Evolutionary conservation across 2,329 filamentous ascomycete genomes (phyloP), one percentile per base, ranked within the genome.

Genomic region (Rosellinia necatrix): DNA sequence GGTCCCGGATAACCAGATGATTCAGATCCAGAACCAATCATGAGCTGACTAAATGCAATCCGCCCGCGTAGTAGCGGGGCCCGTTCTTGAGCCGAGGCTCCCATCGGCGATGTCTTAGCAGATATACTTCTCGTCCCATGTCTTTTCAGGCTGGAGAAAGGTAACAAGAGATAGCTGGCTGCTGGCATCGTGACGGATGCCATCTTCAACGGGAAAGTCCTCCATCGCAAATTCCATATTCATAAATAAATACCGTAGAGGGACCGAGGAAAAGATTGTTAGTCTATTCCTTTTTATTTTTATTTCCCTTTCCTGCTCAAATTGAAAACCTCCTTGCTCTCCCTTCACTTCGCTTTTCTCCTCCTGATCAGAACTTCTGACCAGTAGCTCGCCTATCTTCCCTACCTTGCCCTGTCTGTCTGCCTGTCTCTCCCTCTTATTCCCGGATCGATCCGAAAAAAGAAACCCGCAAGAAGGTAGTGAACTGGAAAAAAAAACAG

Each of bases 71-170:
- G 30, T 35, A 42, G 46, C 9, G 10, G 25, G 41, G 10, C 13
- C 17, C 42, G 13, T 19, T 24, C 27, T 37, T 37, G 17, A 59
- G 53, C 57, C 57, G 53, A 56, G 57, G 57, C 53, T 53, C 40
- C n/a, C n/a, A n/a, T n/a, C n/a, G n/a, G n/a, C n/a, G 12, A 22
- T 27, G 4, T 13, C 22, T 34, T 59, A 59, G 2, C 48, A 59
- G 6, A 15, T 21, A 17, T 49, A 59, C 57, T 5, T 56, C 9
- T 3, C 10, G n/a, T 2, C 10, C 2, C 1, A 3, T 30, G n/a
- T 41, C 3, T 4, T 21, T 9, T 1, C 2, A 13, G 6, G 24
- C 9, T 2, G 2, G 7, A 9, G 6, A 15, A 15, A 9, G 10
- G 56, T 59, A 32, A 8, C 43, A 3, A 1, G 2, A 13, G 49